phyloP scores from a whole-genome alignment of 495 filamentous ascomycete species.

The Penicillium subrubescens region DNA sequence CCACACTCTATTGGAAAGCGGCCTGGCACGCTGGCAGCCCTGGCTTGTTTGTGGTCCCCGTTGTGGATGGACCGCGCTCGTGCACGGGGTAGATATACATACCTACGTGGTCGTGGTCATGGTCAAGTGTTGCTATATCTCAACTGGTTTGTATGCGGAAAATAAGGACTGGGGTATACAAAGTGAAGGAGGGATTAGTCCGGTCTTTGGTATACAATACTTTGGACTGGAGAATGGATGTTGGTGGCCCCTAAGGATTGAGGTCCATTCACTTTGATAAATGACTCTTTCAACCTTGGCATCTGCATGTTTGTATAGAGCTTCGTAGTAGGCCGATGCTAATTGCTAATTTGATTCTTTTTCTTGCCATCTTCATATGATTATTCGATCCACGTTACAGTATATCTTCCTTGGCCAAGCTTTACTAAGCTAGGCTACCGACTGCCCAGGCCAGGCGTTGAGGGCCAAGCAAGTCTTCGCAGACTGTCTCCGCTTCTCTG shows the following conservation, averaged over 20 bases:
- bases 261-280: neutral
- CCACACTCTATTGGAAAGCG: conserved; percentile 6
- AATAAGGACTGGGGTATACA: neutral
- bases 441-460: neutral
- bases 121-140: neutral
- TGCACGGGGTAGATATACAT: neutral
- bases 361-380: neutral
- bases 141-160: too few relatives aligned
- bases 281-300: neutral
- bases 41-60: neutral
- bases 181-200: neutral
- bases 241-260: neutral
- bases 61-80: neutral
- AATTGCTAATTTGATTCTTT: too few relatives aligned
- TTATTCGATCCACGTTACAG: neutral
- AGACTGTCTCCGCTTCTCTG: neutral
- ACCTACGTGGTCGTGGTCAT: neutral
- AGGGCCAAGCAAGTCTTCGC: neutral
- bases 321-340: neutral
- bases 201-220: neutral
- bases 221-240: neutral
- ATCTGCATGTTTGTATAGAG: neutral
- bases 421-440: neutral
- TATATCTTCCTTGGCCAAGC: neutral
- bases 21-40: conserved; percentile 1